A percentile compares a stretch with the other conserved stretches of the same genome.
Conservation (phyloP, 2,329 filamentous ascomycete genomes). For the Colletotrichum sp. region DNA sequence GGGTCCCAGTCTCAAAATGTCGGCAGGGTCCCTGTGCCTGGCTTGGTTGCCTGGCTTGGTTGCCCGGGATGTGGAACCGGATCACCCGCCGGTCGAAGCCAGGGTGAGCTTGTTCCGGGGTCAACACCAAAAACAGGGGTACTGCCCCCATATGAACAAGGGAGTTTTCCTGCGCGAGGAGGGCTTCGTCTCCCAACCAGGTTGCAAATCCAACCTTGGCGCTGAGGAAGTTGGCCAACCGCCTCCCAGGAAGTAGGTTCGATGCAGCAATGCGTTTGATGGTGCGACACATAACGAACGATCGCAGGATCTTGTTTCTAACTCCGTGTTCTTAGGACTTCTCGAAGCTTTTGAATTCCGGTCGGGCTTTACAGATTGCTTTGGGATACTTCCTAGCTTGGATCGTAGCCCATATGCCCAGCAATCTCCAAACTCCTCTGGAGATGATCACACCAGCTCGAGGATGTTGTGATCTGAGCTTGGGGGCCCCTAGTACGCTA, state of each 20-base stretch:
- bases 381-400: background rate
- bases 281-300: background rate
- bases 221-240: background rate
- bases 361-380: background rate
- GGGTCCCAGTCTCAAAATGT: background rate
- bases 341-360: background rate
- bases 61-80: background rate
- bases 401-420: background rate
- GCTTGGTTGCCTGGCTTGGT: background rate
- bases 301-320: background rate
- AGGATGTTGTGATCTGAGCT: background rate
- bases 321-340: background rate
- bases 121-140: background rate
- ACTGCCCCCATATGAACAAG: background rate
- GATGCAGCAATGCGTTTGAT: background rate
- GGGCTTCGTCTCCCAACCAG: background rate
- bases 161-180: background rate
- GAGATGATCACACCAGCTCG: background rate
- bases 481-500: background rate
- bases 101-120: background rate
- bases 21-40: background rate
- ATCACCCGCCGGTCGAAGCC: background rate
- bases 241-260: background rate
- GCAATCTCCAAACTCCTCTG: background rate
- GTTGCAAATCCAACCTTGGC: background rate